Evolutionary conservation across 208 protist species (phyloP), one percentile per base, ranked within the genome.

Genomic region (Wallacemonas sp.): DNA sequence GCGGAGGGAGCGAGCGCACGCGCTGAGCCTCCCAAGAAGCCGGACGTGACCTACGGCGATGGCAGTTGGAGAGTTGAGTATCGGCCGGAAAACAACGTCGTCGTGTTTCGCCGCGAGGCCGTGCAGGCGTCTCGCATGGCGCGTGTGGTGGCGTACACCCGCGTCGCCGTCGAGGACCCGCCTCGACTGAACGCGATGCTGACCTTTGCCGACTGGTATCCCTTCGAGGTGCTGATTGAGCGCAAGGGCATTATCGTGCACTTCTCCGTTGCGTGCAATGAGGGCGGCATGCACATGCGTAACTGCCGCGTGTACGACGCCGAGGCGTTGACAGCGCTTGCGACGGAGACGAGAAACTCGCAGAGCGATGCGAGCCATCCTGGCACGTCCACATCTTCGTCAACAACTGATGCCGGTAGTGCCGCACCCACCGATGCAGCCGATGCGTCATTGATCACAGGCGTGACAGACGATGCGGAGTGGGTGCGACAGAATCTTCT

Each of bases 281-380:
- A 93, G 64, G 81, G 84, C 19, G 83, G 83, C 0, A 90, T 95
- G 86, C 83, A 95, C 78, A 90, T 93, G 81, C 83, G 85, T 44
- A 95, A 95, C 75, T 81, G 91, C 17, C 86, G 89, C n/a, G 82
- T 80, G 34, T 95, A 95, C 72, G 73, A 74, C 38, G 66, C 30
- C 30, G 41, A 21, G 9, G 47, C 47, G 11, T 23, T 55, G 21
- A n/a, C 21, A 24, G 21, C 21, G n/a, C 19, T 47, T 19, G 17
- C 11, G 1, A 2, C 30, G n/a, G 43, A 36, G 17, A 16, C 11
- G 48, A 12, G 12, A 17, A n/a, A 4, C 39, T 6, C 11, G 56
- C 17, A 17, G 16, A 19, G n/a, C n/a, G n/a, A n/a, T n/a, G n/a
- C n/a, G n/a, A n/a, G n/a, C n/a, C n/a, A n/a, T n/a, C n/a, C n/a